Evolutionary conservation across 192 early-diverging fungal genomes (phyloP).

Genomic region (Linderina pennispora): DNA sequence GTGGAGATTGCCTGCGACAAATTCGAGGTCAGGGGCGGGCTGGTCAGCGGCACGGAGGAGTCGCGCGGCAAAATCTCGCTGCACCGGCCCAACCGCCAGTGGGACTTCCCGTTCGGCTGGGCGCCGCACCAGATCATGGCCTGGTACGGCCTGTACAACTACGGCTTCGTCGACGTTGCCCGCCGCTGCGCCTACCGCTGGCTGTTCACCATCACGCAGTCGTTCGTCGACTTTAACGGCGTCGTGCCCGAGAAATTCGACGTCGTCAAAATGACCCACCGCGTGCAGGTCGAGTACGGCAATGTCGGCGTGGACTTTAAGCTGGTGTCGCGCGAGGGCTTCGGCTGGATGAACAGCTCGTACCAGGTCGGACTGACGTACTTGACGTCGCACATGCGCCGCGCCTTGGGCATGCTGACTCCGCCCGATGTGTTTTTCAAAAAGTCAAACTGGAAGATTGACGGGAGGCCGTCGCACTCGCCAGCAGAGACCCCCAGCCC

Average conservation of each 20-base stretch:
- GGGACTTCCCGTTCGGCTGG: slow-evolving; percentile 95
- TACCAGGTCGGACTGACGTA: slow-evolving; percentile 78
- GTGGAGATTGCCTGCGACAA: slow-evolving; percentile 58
- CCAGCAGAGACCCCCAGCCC: slow-evolving; percentile 26
- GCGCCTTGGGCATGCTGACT: slow-evolving; percentile 73
- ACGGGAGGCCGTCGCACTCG: slow-evolving; percentile 37
- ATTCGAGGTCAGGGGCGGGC: slow-evolving; percentile 88
- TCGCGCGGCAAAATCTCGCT: slow-evolving; percentile 78
- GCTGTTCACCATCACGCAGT: slow-evolving; percentile 90
- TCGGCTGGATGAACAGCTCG: slow-evolving; percentile 98
- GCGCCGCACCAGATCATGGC: slow-evolving; percentile 99
- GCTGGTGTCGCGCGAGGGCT: slow-evolving; percentile 89
- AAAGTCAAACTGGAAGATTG: slow-evolving; percentile 34
- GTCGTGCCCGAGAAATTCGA: slow-evolving; percentile 98
- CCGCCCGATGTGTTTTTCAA: slow-evolving; percentile 63
- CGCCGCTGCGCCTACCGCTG: slow-evolving; percentile 86
- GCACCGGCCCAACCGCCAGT: slow-evolving; percentile 88
- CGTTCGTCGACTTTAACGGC: slow-evolving; percentile 96
- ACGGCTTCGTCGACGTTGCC: slow-evolving; percentile 69
- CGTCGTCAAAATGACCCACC: slow-evolving; percentile 84
- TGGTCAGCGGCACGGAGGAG: slow-evolving; percentile 88
- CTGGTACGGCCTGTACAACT: slow-evolving; percentile 84
- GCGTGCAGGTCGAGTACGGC: slow-evolving; percentile 92
- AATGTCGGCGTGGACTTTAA: slow-evolving; percentile 94
- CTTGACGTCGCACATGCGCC: slow-evolving; percentile 61